Base-by-base conservation (phyloP, 495 filamentous ascomycete species). In the Tuber aestivum region DNA sequence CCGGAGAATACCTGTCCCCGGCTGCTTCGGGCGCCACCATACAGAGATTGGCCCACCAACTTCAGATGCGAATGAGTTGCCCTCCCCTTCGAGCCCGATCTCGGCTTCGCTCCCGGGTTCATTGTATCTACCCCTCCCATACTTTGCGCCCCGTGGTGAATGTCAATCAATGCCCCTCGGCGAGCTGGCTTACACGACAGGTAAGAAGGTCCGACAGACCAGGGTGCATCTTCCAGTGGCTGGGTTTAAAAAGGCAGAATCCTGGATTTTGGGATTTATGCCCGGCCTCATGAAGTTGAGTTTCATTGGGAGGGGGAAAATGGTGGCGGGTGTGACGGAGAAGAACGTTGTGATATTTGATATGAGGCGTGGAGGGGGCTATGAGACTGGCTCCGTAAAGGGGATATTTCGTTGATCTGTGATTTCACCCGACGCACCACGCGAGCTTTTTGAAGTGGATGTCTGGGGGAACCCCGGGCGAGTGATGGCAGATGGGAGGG, bases 241-340 rank as follows among this genome's bases (percentile, higher is more conserved):
- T 12, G 77, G 69, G 21, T 75, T 75, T 45, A 38, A 37, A 41
- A 74, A 79, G 32, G 37, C 70, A 38, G 71, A 76, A 72, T 71
- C 77, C 18, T 75, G 76, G 41, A 79, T 74, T 44, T 35, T 79
- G 41, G 77, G 76, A n/a, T 79, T 74, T 40, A 74, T 78, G 72
- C 77, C 76, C 5, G 50, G 69, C n/a, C 50, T 78, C n/a, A 70
- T 74, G 69, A 76, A 42, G 41, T 35, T 78, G n/a, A 72, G 78
- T 50, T 79, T 79, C 35, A 72, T 79, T 23, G 77, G 77, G 21
- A 74, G 72, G 72, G 76, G 77, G 2, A 74, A 61, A 72, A 79
- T 71, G 41, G 69, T 79, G n/a, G 35, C 74, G 37, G 76, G 72
- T 18, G 76, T 70, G 48, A 79, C 76, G 20, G 72, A 69, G 38